Evolutionary conservation across 352 stramenopile genomes (phyloP).

Genomic region (Thalassiosira exigua): DNA sequence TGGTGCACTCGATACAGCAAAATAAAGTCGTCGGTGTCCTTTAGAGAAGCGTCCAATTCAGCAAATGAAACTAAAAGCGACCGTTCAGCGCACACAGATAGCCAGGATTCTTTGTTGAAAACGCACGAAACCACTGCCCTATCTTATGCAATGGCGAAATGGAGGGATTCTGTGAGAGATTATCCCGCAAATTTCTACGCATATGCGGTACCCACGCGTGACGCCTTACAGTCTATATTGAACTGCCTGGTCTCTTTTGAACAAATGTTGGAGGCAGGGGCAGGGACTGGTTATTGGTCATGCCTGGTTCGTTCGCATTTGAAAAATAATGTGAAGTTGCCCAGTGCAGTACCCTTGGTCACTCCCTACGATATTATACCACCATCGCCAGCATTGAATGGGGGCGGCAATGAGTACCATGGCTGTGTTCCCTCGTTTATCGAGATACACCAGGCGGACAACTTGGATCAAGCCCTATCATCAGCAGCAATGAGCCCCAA

Average conservation of each 20-base stretch:
- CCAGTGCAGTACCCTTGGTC: no score
- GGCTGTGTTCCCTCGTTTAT: slow-evolving; percentile 69
- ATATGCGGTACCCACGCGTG: slow-evolving; percentile 69
- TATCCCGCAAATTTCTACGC: slow-evolving; percentile 80
- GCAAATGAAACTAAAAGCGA: no score
- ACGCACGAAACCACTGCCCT: slow-evolving; percentile 68
- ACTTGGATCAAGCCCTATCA: slow-evolving; percentile 24
- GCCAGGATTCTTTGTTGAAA: slow-evolving; percentile 20
- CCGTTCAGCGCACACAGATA: no score
- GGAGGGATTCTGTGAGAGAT: slow-evolving; percentile 80
- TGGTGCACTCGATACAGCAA: slow-evolving; percentile 48
- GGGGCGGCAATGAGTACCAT: slow-evolving; percentile 79
- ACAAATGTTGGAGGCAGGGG: slow-evolving; percentile 72
- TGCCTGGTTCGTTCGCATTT: slow-evolving; percentile 42
- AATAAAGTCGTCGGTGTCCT: slow-evolving; percentile 16
- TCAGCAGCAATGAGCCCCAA: slow-evolving; percentile 15
- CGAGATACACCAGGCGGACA: slow-evolving; percentile 42
- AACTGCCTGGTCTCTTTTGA: slow-evolving; percentile 1
- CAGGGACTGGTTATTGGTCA: slow-evolving; percentile 81
- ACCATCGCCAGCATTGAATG: slow-evolving; percentile 31
- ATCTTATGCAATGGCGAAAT: slow-evolving; percentile 48
- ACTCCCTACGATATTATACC: slow-evolving; percentile 52
- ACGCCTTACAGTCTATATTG: slow-evolving; percentile 32
- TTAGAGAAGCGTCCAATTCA: slow-evolving; percentile 18
- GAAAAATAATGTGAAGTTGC: not conserved